Evolutionary conservation across 2,329 filamentous ascomycete species (phyloP).

Genomic region (Alternaria ethzedia): DNA sequence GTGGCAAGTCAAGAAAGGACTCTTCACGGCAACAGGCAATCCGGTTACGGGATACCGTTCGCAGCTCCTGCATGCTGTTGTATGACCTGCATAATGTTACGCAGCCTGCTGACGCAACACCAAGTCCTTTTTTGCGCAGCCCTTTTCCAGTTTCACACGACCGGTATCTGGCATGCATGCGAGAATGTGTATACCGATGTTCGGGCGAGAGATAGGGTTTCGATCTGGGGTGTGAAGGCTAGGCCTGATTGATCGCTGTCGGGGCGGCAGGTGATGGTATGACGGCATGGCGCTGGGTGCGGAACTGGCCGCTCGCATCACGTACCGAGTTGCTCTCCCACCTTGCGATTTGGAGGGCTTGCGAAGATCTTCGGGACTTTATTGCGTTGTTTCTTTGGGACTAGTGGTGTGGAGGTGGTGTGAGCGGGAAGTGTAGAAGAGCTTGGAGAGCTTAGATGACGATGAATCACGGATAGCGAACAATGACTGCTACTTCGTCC

Average conservation of each 20-base stretch:
- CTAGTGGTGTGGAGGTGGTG: background rate
- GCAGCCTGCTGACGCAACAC: slow-evolving; percentile 11
- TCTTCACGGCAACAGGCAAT: background rate
- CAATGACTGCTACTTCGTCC: rapidly evolving
- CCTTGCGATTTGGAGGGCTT: background rate
- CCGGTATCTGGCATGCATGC: background rate
- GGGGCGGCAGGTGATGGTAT: background rate
- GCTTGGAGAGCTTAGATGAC: background rate
- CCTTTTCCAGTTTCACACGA: background rate
- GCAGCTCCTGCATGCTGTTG: slow-evolving; percentile 2
- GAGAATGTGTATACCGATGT: slow-evolving; percentile 1
- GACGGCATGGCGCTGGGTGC: background rate
- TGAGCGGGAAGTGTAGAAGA: background rate
- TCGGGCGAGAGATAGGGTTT: slow-evolving; percentile 1
- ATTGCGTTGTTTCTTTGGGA: background rate
- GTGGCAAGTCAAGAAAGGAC: background rate
- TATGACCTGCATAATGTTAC: slow-evolving; percentile 13
- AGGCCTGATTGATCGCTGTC: background rate
- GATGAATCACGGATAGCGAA: rapidly evolving
- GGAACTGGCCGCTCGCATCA: background rate
- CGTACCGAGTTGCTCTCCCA: background rate
- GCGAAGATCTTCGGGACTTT: background rate
- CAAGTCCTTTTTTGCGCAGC: background rate
- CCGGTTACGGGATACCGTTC: slow-evolving; percentile 1
- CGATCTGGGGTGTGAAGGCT: background rate